phyloP scores from a whole-genome alignment of 768 basidiomycete species.

The Amanita brunnescens region DNA sequence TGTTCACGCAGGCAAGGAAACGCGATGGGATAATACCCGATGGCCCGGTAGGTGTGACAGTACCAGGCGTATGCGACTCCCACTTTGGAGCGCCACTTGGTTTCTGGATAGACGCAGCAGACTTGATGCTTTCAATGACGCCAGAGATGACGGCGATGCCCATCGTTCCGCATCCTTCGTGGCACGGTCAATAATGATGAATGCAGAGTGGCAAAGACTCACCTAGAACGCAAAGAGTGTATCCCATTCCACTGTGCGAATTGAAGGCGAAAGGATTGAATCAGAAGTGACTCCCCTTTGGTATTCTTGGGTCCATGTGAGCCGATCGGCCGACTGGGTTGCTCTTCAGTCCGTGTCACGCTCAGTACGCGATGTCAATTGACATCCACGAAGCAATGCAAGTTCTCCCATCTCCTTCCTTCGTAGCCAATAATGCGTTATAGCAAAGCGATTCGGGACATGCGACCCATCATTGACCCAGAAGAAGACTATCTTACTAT shows the following conservation, averaged over 20 bases:
- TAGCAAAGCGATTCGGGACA: slow-evolving; percentile 62
- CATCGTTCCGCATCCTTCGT: slow-evolving; percentile 94
- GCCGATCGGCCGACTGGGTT: background rate
- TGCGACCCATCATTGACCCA: slow-evolving; percentile 67
- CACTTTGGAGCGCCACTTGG: slow-evolving; percentile 34
- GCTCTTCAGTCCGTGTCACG: background rate
- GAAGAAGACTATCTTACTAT: slow-evolving; percentile 75
- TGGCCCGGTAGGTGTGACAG: slow-evolving; percentile 54
- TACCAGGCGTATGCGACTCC: slow-evolving; percentile 67
- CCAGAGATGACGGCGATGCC: slow-evolving; percentile 93
- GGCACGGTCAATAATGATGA: slow-evolving; percentile 11
- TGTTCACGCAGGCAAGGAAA: slow-evolving; percentile 84
- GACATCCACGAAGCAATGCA: slow-evolving; percentile 42
- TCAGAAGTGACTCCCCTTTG: background rate
- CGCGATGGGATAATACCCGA: slow-evolving; percentile 62
- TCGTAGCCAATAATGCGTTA: background rate
- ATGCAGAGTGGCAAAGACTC: slow-evolving; percentile 14
- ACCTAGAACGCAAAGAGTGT: slow-evolving; percentile 87
- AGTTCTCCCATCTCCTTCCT: slow-evolving; percentile 7
- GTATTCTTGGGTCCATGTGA: background rate
- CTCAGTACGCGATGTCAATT: slow-evolving; percentile 26
- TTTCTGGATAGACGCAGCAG: slow-evolving; percentile 17
- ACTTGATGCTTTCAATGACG: slow-evolving; percentile 75
- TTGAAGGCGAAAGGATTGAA: background rate
- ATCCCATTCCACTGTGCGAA: too few relatives aligned